A percentile compares a stretch with the other conserved stretches of the same genome.
Evolutionary conservation across 768 basidiomycete genomes (phyloP).

Genomic region (Amanita muscaria): DNA sequence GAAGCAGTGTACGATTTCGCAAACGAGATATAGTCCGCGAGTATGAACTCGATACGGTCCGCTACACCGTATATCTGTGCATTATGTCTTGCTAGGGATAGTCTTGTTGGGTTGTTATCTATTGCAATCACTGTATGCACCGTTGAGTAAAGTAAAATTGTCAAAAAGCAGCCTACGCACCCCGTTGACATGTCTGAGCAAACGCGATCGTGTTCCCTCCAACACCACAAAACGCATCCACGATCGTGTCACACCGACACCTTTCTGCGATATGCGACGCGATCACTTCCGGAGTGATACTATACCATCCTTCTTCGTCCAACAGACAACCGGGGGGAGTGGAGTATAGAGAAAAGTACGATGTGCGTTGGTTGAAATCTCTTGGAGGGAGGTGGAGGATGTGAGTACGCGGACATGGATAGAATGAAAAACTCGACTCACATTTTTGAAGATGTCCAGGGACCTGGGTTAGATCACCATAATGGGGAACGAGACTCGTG

Average conservation of each 20-base stretch:
- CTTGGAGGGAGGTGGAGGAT: slow-evolving; percentile 1
- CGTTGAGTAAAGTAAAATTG: not conserved
- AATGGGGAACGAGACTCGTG: slow-evolving; percentile 65
- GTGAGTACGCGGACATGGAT: slow-evolving; percentile 2
- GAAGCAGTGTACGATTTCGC: slow-evolving; percentile 41
- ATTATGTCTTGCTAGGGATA: slow-evolving; percentile 89
- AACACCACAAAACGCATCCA: slow-evolving; percentile 96
- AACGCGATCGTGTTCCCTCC: slow-evolving; percentile 98
- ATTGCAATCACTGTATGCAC: slow-evolving; percentile 77
- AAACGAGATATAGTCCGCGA: slow-evolving; percentile 79
- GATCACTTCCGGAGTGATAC: slow-evolving; percentile 90
- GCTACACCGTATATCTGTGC: slow-evolving; percentile 91
- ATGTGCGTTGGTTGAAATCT: slow-evolving; percentile 85
- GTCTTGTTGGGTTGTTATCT: slow-evolving; percentile 75
- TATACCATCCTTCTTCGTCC: slow-evolving; percentile 97
- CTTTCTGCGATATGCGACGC: slow-evolving; percentile 89
- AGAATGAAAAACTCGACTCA: slow-evolving; percentile 29
- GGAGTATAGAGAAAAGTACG: slow-evolving; percentile 74
- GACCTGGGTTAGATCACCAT: slow-evolving; percentile 53
- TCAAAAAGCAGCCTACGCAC: slow-evolving; percentile 36
- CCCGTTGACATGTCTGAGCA: slow-evolving; percentile 90
- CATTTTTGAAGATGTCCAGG: slow-evolving; percentile 80
- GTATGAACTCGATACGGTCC: slow-evolving; percentile 90
- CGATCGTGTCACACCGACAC: slow-evolving; percentile 74
- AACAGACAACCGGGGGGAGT: slow-evolving; percentile 67